phyloP scores from a whole-genome alignment of 148 eudicot genomes.

The Arbutus unedo region DNA sequence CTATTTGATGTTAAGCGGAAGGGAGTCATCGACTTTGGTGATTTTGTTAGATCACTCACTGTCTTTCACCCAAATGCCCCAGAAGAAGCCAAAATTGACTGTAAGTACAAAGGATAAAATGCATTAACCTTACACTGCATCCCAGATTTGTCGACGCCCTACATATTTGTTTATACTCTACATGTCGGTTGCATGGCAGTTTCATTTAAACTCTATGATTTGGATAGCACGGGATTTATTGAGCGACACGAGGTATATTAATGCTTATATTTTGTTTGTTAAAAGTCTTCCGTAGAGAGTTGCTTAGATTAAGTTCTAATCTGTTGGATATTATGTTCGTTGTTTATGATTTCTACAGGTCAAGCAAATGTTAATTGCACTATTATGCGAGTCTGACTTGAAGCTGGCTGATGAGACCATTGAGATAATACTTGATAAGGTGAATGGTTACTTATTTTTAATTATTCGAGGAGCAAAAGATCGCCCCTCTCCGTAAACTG shows the following conservation, averaged over 20 bases:
- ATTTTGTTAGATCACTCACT: slow-evolving; percentile 75
- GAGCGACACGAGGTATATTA: slow-evolving; percentile 84
- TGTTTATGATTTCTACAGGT: slow-evolving; percentile 50
- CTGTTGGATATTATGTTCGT: not conserved
- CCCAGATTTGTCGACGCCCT: not conserved
- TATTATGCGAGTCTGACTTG: slow-evolving; percentile 83
- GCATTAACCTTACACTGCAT: not conserved
- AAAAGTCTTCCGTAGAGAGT: not conserved
- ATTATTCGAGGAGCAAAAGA: not conserved
- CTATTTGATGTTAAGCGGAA: slow-evolving; percentile 75
- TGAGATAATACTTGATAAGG: slow-evolving; percentile 86
- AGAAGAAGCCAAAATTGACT: slow-evolving; percentile 78
- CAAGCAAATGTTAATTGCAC: slow-evolving; percentile 93
- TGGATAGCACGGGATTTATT: slow-evolving; percentile 84
- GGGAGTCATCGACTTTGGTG: slow-evolving; percentile 91
- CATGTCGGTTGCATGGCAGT: slow-evolving; percentile 41
- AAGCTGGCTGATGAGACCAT: slow-evolving; percentile 91
- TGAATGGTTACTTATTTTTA: slow-evolving; percentile 24
- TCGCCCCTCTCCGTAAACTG: not conserved
- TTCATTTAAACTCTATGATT: slow-evolving; percentile 83
- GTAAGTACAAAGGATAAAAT: slow-evolving; percentile 35
- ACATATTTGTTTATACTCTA: not conserved
- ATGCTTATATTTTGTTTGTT: not conserved
- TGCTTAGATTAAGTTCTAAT: not conserved
- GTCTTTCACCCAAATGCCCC: slow-evolving; percentile 95